A percentile compares a stretch with the other conserved stretches of the same genome.
phyloP scores from a whole-genome alignment of 176 grass and related monocot species.

The Microstegium vimineum region DNA sequence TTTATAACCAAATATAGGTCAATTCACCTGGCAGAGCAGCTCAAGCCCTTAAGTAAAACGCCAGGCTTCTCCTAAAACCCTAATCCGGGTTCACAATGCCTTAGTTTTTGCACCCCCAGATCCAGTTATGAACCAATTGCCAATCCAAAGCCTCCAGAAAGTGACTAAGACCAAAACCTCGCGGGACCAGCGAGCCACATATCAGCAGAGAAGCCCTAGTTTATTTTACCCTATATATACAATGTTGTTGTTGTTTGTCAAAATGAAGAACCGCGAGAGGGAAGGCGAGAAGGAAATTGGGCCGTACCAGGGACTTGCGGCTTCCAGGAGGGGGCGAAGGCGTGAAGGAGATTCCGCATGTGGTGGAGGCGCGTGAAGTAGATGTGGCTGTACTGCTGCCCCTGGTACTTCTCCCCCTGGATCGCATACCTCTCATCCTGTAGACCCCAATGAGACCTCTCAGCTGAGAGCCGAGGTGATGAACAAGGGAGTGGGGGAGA shows the following conservation, averaged over 20 bases:
- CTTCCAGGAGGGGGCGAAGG: slow-evolving; percentile 73
- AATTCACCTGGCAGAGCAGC: background rate
- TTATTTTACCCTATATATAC: background rate
- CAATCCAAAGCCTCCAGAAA: background rate
- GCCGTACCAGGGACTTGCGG: slow-evolving; percentile 55
- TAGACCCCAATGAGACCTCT: background rate
- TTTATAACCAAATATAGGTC: background rate
- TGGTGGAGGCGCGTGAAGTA: slow-evolving; percentile 91
- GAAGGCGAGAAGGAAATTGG: background rate
- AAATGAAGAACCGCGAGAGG: background rate
- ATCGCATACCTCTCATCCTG: slow-evolving; percentile 88
- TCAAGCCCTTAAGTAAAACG: background rate
- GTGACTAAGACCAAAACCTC: background rate
- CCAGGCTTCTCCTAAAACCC: background rate
- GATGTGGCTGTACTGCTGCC: slow-evolving; percentile 96
- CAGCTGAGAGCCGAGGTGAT: background rate
- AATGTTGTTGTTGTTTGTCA: background rate
- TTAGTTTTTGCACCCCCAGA: background rate
- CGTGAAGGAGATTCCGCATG: slow-evolving; percentile 69
- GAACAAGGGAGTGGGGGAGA: background rate
- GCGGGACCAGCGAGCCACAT: background rate
- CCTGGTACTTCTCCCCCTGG: slow-evolving; percentile 85
- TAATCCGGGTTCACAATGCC: background rate
- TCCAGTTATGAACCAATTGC: background rate
- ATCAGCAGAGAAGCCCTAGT: background rate